Conservation (phyloP, 257 asterid species). For the Rehmannia glutinosa region DNA sequence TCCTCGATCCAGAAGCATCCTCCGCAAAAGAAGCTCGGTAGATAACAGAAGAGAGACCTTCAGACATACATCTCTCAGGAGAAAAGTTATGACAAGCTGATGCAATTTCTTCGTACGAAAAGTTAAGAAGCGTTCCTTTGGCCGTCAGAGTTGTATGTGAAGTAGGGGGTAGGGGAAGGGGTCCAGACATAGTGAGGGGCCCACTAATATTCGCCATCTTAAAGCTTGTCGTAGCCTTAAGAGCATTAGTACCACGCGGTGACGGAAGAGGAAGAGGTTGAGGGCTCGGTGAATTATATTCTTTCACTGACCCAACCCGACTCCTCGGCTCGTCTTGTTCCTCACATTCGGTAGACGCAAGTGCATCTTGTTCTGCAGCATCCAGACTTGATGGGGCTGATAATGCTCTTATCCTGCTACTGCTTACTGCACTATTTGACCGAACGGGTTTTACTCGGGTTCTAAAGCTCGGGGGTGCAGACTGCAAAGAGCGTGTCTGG, state of each 20-base stretch:
- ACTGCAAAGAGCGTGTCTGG: slow-evolving; percentile 54
- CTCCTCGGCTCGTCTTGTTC: slow-evolving; percentile 59
- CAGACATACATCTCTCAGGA: slow-evolving; percentile 80
- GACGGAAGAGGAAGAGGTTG: slow-evolving; percentile 97
- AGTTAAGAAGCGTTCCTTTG: slow-evolving; percentile 46
- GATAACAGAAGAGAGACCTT: slow-evolving; percentile 76
- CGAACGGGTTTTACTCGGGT: slow-evolving; percentile 58
- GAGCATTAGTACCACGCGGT: slow-evolving; percentile 39
- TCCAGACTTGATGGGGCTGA: slow-evolving; percentile 78
- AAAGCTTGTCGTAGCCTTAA: slow-evolving; percentile 61
- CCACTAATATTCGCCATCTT: slow-evolving; percentile 52
- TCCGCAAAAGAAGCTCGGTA: slow-evolving; percentile 80
- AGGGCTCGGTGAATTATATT: slow-evolving; percentile 57
- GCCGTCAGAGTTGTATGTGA: slow-evolving; percentile 36
- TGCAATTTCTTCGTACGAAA: slow-evolving; percentile 69
- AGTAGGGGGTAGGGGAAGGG: slow-evolving; percentile 74
- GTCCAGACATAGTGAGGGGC: slow-evolving; percentile 68
- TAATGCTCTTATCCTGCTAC: slow-evolving; percentile 46
- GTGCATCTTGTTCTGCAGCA: slow-evolving; percentile 49
- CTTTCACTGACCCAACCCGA: slow-evolving; percentile 57
- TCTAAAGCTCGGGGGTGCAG: slow-evolving; percentile 87
- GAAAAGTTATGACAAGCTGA: slow-evolving; percentile 88
- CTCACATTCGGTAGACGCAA: slow-evolving; percentile 47
- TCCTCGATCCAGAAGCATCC: slow-evolving; percentile 46
- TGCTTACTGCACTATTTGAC: slow-evolving; percentile 28